Conservation (phyloP, 1,284 basidiomycete species). For the Moniliella sp. region DNA sequence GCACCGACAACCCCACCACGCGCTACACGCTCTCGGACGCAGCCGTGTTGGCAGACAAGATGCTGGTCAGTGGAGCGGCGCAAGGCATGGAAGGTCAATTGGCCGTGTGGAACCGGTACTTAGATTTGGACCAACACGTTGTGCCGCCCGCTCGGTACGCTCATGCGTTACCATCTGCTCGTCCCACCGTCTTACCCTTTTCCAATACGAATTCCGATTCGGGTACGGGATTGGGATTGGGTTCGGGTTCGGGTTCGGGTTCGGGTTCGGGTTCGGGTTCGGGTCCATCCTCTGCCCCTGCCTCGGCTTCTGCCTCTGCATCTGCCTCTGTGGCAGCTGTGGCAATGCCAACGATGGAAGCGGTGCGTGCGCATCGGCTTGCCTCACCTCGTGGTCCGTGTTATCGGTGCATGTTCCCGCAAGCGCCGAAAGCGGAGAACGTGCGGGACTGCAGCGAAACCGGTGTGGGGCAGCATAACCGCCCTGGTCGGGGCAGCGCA, state of each 20-base stretch:
- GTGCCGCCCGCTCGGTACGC: conserved; percentile 3
- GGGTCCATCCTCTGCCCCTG: too few relatives aligned
- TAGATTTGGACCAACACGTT: not conserved
- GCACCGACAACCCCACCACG: conserved; percentile 77
- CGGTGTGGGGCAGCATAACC: conserved; percentile 69
- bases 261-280: too few relatives aligned
- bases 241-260: too few relatives aligned
- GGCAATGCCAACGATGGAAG: conserved; percentile 1
- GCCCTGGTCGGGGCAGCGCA: conserved; percentile 78
- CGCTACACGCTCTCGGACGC: conserved; percentile 85
- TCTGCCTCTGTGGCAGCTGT: not conserved
- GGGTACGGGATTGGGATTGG: too few relatives aligned
- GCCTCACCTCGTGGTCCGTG: conserved; percentile 49
- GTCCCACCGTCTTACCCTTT: too few relatives aligned
- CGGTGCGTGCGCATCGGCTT: not conserved
- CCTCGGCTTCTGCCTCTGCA: too few relatives aligned
- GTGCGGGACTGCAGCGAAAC: conserved; percentile 57
- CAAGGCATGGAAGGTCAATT: conserved; percentile 78
- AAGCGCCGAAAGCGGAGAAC: conserved; percentile 21
- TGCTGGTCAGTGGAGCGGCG: conserved; percentile 77
- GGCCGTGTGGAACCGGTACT: conserved; percentile 18
- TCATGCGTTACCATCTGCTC: too few relatives aligned
- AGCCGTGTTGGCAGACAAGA: conserved; percentile 50
- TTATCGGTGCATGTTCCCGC: conserved; percentile 77
- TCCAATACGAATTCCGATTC: conserved; percentile 3